Conservation (phyloP, 768 basidiomycete species). For the Leucosporidium yakuticum region DNA sequence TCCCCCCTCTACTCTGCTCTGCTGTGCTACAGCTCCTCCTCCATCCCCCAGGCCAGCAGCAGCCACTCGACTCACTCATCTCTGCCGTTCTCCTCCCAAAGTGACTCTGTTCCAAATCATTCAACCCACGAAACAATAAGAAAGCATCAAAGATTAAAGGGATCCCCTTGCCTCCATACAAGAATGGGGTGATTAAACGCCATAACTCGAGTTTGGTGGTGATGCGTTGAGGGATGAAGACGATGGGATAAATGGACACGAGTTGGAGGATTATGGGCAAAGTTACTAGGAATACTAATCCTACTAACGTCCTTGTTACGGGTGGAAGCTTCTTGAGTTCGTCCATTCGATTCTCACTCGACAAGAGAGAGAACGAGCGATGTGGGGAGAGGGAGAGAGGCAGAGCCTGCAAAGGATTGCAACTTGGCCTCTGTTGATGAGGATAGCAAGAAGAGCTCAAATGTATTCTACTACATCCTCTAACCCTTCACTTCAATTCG, state of each 20-base stretch:
- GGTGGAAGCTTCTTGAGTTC: constrained; percentile 74
- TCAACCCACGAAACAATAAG: constrained; percentile 65
- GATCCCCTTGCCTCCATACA: constrained; percentile 61
- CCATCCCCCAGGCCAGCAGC: not conserved
- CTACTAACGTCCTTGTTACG: constrained; percentile 65
- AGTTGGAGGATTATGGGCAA: constrained; percentile 55
- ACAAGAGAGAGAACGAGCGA: too few species aligned
- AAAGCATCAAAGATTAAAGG: constrained; percentile 60
- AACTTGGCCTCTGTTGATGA: too few species aligned
- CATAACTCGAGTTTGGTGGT: constrained; percentile 54
- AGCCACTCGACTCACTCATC: constrained; percentile 58
- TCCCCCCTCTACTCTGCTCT: not conserved
- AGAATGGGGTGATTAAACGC: constrained; percentile 56
- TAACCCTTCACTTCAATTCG: too few species aligned
- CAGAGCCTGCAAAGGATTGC: too few species aligned
- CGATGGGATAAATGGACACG: constrained; percentile 52
- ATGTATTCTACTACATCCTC: too few species aligned
- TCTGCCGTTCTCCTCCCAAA: constrained; percentile 62
- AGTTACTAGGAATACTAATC: constrained; percentile 59
- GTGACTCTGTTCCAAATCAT: constrained; percentile 59
- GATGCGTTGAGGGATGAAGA: constrained; percentile 51
- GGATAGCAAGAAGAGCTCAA: too few species aligned
- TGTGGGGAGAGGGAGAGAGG: too few species aligned
- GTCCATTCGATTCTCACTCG: not conserved
- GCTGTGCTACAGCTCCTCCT: not conserved